phyloP scores from a whole-genome alignment of 495 filamentous ascomycete genomes.

The Penicillium cataractarum region DNA sequence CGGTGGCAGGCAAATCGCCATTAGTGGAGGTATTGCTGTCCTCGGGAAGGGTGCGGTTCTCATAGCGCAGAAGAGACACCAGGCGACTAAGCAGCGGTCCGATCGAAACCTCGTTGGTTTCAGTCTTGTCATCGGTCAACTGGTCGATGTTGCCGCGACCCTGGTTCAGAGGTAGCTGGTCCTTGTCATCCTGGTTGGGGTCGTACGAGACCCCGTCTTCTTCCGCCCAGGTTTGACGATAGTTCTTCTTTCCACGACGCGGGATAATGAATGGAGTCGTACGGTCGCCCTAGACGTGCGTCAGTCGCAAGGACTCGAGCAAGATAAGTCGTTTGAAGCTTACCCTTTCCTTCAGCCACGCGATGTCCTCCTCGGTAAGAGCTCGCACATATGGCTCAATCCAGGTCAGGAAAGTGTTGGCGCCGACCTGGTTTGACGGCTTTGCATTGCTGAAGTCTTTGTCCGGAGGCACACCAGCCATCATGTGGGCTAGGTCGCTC shows the following conservation, averaged over 20 bases:
- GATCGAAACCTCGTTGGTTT: constrained; percentile 88
- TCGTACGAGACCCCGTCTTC: constrained; percentile 84
- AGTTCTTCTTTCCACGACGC: constrained; percentile 79
- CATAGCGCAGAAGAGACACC: constrained; percentile 79
- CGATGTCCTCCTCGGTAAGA: constrained; percentile 91
- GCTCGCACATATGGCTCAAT: constrained; percentile 90
- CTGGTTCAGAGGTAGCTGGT: constrained; percentile 76
- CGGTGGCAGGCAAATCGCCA: constrained; percentile 51
- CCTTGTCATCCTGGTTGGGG: constrained; percentile 55
- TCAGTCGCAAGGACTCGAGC: constrained; percentile 9
- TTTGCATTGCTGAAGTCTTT: constrained; percentile 95
- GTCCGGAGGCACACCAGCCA: constrained; percentile 86
- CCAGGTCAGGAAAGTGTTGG: constrained; percentile 84
- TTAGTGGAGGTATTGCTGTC: constrained; percentile 57
- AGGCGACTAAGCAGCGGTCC: constrained; percentile 86
- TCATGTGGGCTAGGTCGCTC: constrained; percentile 78
- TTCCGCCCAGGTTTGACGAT: constrained; percentile 88
- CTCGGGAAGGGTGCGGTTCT: constrained; percentile 65
- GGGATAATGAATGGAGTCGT: constrained; percentile 82
- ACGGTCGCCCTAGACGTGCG: constrained; percentile 69
- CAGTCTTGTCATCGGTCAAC: constrained; percentile 79
- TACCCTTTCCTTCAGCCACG: constrained; percentile 83
- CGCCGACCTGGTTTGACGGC: constrained; percentile 88
- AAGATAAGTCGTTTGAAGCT: constrained; percentile 18
- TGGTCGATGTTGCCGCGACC: constrained; percentile 81